Evolutionary conservation across 1,284 basidiomycete genomes (phyloP).

Genomic region (Afroboletus lepidellus): DNA sequence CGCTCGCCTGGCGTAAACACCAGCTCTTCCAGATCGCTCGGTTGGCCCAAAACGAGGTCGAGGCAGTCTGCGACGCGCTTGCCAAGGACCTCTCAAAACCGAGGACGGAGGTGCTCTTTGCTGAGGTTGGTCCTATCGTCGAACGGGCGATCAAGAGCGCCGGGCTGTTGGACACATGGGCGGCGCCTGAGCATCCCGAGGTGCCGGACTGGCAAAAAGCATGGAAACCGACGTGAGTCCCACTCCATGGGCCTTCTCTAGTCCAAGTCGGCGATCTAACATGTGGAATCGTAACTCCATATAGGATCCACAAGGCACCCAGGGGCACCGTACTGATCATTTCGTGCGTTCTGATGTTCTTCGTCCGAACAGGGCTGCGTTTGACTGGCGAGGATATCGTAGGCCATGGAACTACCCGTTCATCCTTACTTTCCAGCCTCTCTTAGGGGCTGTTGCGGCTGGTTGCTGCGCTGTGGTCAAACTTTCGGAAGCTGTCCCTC

Average conservation of each 20-base stretch:
- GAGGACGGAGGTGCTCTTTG: conserved; percentile 23
- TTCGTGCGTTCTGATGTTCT: conserved; percentile 18
- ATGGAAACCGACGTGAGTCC: conserved; percentile 33
- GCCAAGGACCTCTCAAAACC: conserved; percentile 32
- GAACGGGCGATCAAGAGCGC: conserved; percentile 21
- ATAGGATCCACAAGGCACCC: conserved; percentile 41
- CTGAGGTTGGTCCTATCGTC: conserved; percentile 24
- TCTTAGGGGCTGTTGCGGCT: conserved; percentile 61
- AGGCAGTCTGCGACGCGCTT: conserved; percentile 29
- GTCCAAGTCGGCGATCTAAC: background rate
- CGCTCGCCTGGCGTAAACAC: conserved; percentile 29
- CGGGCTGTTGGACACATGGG: conserved; percentile 27
- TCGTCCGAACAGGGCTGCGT: background rate
- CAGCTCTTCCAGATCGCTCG: conserved; percentile 35
- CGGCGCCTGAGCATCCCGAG: conserved; percentile 21
- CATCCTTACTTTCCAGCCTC: conserved; percentile 47
- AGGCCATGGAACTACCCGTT: conserved; percentile 60
- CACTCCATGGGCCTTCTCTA: background rate
- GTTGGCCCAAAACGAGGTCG: conserved; percentile 28
- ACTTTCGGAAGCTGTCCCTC: conserved; percentile 58
- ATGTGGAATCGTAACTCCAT: background rate
- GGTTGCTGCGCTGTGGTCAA: conserved; percentile 61
- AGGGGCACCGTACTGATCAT: conserved; percentile 47
- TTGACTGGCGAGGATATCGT: background rate
- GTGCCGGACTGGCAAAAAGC: conserved; percentile 25